phyloP scores from a whole-genome alignment of 2,329 filamentous ascomycete genomes.

The Fusarium illudens region DNA sequence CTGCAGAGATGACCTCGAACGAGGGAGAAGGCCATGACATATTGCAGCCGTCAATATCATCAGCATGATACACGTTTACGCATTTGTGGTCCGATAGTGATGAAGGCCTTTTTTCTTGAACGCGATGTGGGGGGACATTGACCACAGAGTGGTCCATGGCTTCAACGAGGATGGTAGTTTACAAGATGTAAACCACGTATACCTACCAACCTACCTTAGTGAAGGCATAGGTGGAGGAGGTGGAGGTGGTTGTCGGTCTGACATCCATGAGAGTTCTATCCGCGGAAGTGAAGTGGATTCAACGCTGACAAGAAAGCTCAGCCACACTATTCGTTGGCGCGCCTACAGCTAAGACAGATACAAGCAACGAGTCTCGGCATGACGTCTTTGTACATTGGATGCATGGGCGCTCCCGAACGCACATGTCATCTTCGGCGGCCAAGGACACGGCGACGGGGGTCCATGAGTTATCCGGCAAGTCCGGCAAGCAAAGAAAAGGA shows the following conservation, averaged over 20 bases:
- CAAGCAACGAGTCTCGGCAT: not conserved
- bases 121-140: not conserved
- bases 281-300: no score
- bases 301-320: not conserved
- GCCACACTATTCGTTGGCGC: not conserved
- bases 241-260: no score
- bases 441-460: not conserved
- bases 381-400: conserved; percentile 1
- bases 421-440: not conserved
- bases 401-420: not conserved
- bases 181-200: not conserved
- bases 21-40: not conserved
- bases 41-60: not conserved
- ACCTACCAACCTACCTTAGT: no score
- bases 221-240: no score
- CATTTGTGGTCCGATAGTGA: not conserved
- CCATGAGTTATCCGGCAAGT: not conserved
- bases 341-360: no score
- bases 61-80: not conserved
- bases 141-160: not conserved
- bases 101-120: not conserved
- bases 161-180: not conserved
- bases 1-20: not conserved
- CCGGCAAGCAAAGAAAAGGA: not conserved
- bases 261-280: no score